These are phyloP conservation scores for Claviceps sp. DNA, from an alignment of 2,329 filamentous ascomycete species.

Conservation along the genomic window DNA sequence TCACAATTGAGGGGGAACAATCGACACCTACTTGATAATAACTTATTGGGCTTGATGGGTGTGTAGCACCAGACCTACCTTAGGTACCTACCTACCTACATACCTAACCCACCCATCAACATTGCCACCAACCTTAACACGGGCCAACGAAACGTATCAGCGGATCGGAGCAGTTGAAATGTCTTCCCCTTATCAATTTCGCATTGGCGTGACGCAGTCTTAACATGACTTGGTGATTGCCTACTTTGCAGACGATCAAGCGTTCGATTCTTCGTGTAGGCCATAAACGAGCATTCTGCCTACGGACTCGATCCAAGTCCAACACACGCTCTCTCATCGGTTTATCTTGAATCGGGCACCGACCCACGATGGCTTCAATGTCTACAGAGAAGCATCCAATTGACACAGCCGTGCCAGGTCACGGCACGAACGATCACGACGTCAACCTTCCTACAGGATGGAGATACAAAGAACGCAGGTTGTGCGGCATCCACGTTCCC, in stretches of 20 bases:
- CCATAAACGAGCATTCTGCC: background rate
- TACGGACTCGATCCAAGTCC: no score
- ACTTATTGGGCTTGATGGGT: no score
- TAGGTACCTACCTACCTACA: no score
- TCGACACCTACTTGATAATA: no score
- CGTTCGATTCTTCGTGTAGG: background rate
- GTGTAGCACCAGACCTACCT: no score
- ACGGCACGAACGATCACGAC: background rate
- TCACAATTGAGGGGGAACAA: no score
- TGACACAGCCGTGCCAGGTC: background rate
- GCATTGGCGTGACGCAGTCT: no score
- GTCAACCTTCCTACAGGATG: conserved; percentile 34
- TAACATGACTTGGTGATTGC: background rate
- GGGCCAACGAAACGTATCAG: background rate
- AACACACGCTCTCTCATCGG: no score
- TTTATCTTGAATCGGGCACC: background rate
- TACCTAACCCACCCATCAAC: no score
- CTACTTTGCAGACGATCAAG: background rate
- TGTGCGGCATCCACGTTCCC: conserved; percentile 34
- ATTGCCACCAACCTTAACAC: background rate
- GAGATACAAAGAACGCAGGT: conserved; percentile 42
- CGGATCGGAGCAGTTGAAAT: no score
- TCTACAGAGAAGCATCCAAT: conserved; percentile 1
- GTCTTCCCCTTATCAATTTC: no score
- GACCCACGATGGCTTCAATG: background rate